Conservation (phyloP, 768 basidiomycete genomes). For the Trametes cinnabarina region DNA sequence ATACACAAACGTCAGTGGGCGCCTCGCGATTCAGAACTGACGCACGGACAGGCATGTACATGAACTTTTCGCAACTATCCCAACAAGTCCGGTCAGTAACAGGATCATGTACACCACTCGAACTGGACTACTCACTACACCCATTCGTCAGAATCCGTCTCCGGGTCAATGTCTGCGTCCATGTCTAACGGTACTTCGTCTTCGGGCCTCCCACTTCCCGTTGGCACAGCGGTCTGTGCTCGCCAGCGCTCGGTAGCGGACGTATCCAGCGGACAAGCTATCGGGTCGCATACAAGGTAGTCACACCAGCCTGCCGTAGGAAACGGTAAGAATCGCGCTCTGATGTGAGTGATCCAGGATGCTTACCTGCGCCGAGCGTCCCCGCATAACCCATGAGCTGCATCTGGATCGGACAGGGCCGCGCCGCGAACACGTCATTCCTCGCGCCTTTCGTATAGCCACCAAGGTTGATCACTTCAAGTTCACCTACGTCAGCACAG, state of each 20-base stretch:
- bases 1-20: background rate
- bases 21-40: background rate
- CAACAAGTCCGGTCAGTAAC: background rate
- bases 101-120: background rate
- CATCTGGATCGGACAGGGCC: constrained; percentile 48
- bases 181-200: constrained; percentile 33
- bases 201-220: background rate
- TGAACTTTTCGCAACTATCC: constrained; percentile 41
- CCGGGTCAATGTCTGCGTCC: constrained; percentile 42
- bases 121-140: constrained; percentile 39
- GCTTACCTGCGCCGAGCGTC: constrained; percentile 39
- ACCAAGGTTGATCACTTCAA: constrained; percentile 42
- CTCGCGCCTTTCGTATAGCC: constrained; percentile 53
- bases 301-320: constrained; percentile 44
- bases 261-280: constrained; percentile 42
- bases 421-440: constrained; percentile 51
- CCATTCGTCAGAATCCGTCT: constrained; percentile 37
- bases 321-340: background rate
- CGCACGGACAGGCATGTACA: constrained; percentile 46
- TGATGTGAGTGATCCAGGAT: too few species aligned
- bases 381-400: constrained; percentile 53
- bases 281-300: constrained; percentile 45
- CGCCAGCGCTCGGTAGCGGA: constrained; percentile 35
- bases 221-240: background rate
- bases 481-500: background rate